Evolutionary conservation across 2,329 filamentous ascomycete genomes (phyloP).

Genomic region (Fusarium chuoi): DNA sequence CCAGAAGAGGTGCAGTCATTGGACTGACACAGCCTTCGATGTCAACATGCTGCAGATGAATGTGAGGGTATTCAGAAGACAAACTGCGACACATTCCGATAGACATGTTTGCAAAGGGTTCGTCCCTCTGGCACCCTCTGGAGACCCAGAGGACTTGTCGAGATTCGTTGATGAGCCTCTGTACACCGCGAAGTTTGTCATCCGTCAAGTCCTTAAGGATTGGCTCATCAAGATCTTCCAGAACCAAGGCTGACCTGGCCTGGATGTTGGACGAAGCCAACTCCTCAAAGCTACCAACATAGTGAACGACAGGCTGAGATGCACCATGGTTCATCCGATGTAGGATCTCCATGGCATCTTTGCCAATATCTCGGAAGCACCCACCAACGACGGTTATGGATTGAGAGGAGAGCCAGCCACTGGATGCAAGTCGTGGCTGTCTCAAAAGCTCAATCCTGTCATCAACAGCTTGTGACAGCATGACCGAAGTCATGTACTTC

Average conservation of each 20-base stretch:
- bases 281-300: not conserved
- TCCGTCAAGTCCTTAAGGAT: not conserved
- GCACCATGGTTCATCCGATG: fast-evolving
- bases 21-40: not conserved
- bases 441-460: not conserved
- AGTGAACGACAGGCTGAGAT: not conserved
- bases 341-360: not conserved
- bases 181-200: not conserved
- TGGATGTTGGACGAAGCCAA: not conserved
- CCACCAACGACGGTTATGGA: not conserved
- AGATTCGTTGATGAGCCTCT: not conserved
- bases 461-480: not conserved
- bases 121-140: not conserved
- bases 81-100: constrained; percentile 11
- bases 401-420: not conserved
- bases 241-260: not conserved
- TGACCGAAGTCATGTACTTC: constrained; percentile 8
- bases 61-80: constrained; percentile 6
- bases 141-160: constrained; percentile 3
- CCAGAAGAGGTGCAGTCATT: not conserved
- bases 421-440: not conserved
- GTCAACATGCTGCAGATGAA: constrained; percentile 9
- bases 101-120: constrained; percentile 11
- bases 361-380: not conserved
- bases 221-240: constrained; percentile 10